Evolutionary conservation across 768 basidiomycete species (phyloP), one percentile per base, ranked within the genome.

Genomic region (Dendrothele bispora): DNA sequence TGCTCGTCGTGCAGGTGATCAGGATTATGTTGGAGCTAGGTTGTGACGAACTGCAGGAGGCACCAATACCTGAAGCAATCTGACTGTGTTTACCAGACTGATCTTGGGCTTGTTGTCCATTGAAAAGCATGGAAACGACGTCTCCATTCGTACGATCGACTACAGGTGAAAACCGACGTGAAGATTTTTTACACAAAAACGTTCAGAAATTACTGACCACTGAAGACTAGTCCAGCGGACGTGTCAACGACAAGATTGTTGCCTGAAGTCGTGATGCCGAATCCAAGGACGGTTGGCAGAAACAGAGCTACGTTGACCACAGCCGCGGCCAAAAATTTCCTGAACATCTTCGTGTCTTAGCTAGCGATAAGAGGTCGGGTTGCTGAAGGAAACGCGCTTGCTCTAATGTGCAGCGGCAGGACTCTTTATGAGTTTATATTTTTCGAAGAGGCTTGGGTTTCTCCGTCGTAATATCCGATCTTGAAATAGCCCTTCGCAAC

Each of bases 1-100:
- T 61, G 32, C 60, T 53, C n/a, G 69, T 61, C 0, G 58, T 62
- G 46, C 69, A 70, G n/a, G 67, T 68, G 36, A 69, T 67, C 43
- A 58, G 59, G 55, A 70, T 62, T 46, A 68, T 68, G 55, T 70
- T 70, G 55, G 63, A 62, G 1, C 67, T 66, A 32, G 58, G 59
- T 29, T 57, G 58, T 8, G 55, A 47, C 43, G 56, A 61, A 22
- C 51, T 58, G 50, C 67, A 69, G 22, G 51, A 58, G 18, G 67
- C 67, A 15, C 67, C 66, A 17, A 67, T 54, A 3, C 66, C 66
- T 39, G 67, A 69, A 12, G 47, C 39, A 27, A 66, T 65, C 4
- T 66, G 65, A 53, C 64, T 67, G 29, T 54, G 57, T 53, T 67
- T 67, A 51, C 39, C 39, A 24, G 59, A 50, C 18, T 52, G 53